These are phyloP conservation scores for Acanthamoeba triangularis DNA, from an alignment of 208 protist species.

Conservation along the genomic window DNA sequence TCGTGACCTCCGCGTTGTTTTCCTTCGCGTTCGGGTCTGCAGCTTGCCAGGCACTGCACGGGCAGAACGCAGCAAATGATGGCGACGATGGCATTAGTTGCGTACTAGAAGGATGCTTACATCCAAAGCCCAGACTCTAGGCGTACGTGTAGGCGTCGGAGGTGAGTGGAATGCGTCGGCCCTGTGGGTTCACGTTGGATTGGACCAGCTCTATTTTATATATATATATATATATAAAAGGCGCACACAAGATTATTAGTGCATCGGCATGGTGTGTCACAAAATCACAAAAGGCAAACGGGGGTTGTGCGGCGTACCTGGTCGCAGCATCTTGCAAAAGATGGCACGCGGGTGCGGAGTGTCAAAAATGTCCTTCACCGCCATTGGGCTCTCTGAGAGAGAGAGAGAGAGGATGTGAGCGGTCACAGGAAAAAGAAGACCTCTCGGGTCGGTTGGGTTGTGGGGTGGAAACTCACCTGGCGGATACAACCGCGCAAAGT, in stretches of 20 bases:
- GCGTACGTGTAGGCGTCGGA: slow-evolving; percentile 55
- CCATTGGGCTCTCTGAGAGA: slow-evolving; percentile 8
- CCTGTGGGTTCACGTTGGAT: slow-evolving; percentile 6
- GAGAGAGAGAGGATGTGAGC: neutral
- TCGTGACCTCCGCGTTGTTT: slow-evolving; percentile 41
- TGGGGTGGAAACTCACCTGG: neutral
- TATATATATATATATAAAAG: too few relatives aligned
- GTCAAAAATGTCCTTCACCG: neutral
- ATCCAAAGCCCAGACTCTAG: neutral
- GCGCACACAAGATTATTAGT: neutral
- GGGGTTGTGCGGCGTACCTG: neutral
- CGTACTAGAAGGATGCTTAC: neutral
- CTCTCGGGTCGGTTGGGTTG: neutral
- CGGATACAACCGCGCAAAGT: slow-evolving; percentile 44
- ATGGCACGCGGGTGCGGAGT: slow-evolving; percentile 25
- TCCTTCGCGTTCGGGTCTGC: slow-evolving; percentile 14
- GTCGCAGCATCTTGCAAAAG: slow-evolving; percentile 72
- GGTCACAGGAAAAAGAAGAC: neutral
- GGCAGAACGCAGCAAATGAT: neutral
- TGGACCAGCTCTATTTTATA: neutral
- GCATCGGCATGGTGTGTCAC: too few relatives aligned
- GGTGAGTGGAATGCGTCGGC: slow-evolving; percentile 14
- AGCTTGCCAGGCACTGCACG: slow-evolving; percentile 28
- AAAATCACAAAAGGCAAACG: neutral
- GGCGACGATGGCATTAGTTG: neutral